Evolutionary conservation across 352 stramenopile genomes (phyloP).

Genomic region (Globisporangium takayamanum): DNA sequence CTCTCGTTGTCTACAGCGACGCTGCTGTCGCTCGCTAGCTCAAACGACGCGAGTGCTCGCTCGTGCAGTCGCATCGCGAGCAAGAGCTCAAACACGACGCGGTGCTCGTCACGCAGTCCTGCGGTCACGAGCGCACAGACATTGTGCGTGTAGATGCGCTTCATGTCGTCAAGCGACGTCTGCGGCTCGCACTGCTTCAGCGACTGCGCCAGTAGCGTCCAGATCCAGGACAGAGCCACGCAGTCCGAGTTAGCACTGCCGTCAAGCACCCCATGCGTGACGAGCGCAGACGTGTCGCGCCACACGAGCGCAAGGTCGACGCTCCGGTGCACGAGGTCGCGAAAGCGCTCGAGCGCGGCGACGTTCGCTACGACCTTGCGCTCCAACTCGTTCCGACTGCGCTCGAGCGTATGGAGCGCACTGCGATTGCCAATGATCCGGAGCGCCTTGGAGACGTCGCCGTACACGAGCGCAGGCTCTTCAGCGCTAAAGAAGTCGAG

Average conservation of each 20-base stretch:
- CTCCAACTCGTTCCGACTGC: conserved; percentile 27
- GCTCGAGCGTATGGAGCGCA: conserved; percentile 36
- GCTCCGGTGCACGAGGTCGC: conserved; percentile 21
- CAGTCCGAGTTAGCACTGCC: too few relatives aligned
- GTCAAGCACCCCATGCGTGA: not conserved
- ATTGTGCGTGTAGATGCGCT: conserved; percentile 10
- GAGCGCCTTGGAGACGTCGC: conserved; percentile 40
- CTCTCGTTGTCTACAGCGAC: not conserved
- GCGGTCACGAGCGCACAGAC: conserved; percentile 15
- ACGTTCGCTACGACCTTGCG: conserved; percentile 31
- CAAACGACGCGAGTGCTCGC: not conserved
- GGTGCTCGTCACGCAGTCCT: conserved; percentile 26
- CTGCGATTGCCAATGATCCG: conserved; percentile 58
- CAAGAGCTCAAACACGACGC: conserved; percentile 31
- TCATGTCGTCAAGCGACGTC: conserved; percentile 16
- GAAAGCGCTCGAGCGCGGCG: conserved; percentile 17
- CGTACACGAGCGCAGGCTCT: conserved; percentile 28
- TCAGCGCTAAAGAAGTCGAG: conserved; percentile 52
- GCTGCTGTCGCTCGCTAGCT: not conserved
- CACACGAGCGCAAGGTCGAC: conserved; percentile 30
- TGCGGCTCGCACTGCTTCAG: conserved; percentile 8
- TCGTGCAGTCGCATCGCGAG: conserved; percentile 31
- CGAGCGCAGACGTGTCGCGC: conserved; percentile 21
- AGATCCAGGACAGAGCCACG: conserved; percentile 25
- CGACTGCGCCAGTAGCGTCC: conserved; percentile 23